Conservation (phyloP, 2,329 filamentous ascomycete genomes). For the Nemania diffusa region DNA sequence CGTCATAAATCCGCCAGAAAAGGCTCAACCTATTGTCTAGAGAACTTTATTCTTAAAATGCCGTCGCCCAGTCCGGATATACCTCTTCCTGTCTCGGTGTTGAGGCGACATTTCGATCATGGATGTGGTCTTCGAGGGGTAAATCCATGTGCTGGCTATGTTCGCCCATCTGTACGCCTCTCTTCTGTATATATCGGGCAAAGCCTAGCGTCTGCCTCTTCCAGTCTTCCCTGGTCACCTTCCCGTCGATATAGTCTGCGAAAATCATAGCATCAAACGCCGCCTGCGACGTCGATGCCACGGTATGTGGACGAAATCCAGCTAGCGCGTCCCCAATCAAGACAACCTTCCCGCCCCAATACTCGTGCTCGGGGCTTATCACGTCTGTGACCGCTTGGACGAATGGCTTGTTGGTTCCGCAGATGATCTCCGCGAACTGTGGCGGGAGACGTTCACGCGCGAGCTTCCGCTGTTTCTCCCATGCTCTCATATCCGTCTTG, state of each 20-base stretch:
- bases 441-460: conserved; percentile 51
- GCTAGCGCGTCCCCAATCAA: conserved; percentile 58
- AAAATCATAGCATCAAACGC: conserved; percentile 52
- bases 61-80: conserved; percentile 50
- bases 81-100: conserved; percentile 48
- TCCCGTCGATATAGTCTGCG: conserved; percentile 49
- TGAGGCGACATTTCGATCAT: conserved; percentile 51
- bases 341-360: conserved; percentile 52
- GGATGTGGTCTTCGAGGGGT: conserved; percentile 48
- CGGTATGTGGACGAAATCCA: conserved; percentile 57
- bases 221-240: conserved; percentile 49
- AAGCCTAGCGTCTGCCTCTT: conserved; percentile 51
- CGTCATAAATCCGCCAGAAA: too few species aligned
- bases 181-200: conserved; percentile 49
- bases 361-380: conserved; percentile 50
- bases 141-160: conserved; percentile 49
- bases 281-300: conserved; percentile 55
- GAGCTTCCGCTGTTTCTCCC: conserved; percentile 50
- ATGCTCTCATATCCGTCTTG: conserved; percentile 46
- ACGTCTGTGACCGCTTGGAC: conserved; percentile 56
- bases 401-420: conserved; percentile 54
- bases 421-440: conserved; percentile 55
- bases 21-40: not conserved
- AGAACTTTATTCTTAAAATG: conserved; percentile 33
- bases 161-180: conserved; percentile 52